Evolutionary conservation across 1,284 basidiomycete genomes (phyloP).

Genomic region (Ganoderma boninense): DNA sequence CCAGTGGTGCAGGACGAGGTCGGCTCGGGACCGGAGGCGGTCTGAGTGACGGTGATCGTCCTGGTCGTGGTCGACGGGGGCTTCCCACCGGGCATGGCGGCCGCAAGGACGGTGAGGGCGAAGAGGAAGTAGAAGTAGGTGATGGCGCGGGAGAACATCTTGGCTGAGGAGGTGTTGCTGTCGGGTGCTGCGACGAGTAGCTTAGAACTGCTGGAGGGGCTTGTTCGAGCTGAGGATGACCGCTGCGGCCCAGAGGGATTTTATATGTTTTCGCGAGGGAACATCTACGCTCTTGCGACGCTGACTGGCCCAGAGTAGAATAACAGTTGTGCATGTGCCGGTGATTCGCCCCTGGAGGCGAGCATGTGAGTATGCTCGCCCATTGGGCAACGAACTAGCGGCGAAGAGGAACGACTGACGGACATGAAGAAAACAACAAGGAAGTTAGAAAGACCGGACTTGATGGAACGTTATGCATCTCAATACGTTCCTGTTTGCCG

Average conservation of each 20-base stretch:
- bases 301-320: not conserved
- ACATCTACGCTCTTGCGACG: not conserved
- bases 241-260: not conserved
- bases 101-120: constrained; percentile 39
- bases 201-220: constrained; percentile 27
- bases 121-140: constrained; percentile 31
- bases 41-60: constrained; percentile 24
- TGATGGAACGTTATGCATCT: not conserved
- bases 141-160: constrained; percentile 34
- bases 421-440: not conserved
- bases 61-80: constrained; percentile 20
- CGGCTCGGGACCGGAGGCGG: constrained; percentile 27
- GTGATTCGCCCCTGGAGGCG: not conserved
- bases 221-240: constrained; percentile 15
- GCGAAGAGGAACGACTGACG: not conserved
- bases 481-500: not conserved
- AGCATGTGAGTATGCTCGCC: not conserved
- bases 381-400: not conserved
- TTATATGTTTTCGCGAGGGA: constrained; percentile 6
- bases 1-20: constrained; percentile 38
- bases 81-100: constrained; percentile 36
- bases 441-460: not conserved
- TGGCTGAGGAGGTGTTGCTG: not conserved
- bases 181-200: constrained; percentile 19
- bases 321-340: not conserved